Conservation (phyloP, 2,329 filamentous ascomycete genomes). For the Neofusicoccum parvum region DNA sequence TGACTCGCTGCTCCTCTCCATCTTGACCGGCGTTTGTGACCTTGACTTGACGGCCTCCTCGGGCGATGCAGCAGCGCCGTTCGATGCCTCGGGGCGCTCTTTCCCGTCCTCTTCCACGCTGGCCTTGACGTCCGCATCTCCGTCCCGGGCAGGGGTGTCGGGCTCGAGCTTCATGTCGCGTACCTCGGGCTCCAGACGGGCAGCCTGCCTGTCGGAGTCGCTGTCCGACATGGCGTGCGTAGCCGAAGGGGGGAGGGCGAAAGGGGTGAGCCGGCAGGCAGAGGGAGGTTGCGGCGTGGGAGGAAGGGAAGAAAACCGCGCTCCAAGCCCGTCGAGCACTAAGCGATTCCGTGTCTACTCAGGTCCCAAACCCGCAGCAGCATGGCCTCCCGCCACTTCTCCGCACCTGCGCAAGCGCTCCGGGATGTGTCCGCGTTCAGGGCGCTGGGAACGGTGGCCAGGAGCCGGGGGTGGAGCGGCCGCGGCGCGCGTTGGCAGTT, state of each 20-base stretch:
- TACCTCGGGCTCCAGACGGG: constrained; percentile 46
- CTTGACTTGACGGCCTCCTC: constrained; percentile 23
- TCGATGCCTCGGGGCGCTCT: constrained; percentile 28
- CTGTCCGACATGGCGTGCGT: constrained; percentile 41
- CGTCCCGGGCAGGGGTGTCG: constrained; percentile 31
- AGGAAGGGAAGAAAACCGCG: constrained; percentile 24
- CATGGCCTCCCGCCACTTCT: constrained; percentile 13
- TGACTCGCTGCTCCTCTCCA: constrained; percentile 35
- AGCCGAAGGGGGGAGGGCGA: constrained; percentile 10
- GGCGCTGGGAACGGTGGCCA: neutral
- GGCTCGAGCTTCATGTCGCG: constrained; percentile 50
- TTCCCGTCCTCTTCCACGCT: constrained; percentile 27
- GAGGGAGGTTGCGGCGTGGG: constrained; percentile 31
- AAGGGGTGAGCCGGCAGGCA: constrained; percentile 25
- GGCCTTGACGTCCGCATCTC: constrained; percentile 32
- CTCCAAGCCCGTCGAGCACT: constrained; percentile 25
- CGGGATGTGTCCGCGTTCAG: neutral
- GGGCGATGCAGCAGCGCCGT: constrained; percentile 25
- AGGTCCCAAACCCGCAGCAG: constrained; percentile 7
- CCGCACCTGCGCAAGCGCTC: constrained; percentile 7
- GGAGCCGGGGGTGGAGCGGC: constrained; percentile 3
- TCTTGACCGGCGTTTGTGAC: constrained; percentile 26
- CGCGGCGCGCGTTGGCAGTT: constrained; percentile 7
- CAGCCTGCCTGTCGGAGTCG: constrained; percentile 37
- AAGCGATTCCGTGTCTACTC: constrained; percentile 31